phyloP scores from a whole-genome alignment of 2,329 filamentous ascomycete species.

The Xylaria sp. region DNA sequence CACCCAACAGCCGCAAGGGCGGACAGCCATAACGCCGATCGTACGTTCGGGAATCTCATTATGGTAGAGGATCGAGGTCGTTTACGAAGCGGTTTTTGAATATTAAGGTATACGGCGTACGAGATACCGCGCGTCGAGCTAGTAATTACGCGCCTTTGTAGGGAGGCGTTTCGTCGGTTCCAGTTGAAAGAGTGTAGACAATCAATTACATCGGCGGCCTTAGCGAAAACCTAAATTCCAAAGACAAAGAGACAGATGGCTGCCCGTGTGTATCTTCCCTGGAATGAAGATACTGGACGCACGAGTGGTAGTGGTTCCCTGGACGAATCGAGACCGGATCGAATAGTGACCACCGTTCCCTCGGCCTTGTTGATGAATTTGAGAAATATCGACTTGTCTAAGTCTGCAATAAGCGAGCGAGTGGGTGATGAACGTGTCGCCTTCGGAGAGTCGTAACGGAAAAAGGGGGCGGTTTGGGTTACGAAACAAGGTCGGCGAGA shows the following conservation, averaged over 20 bases:
- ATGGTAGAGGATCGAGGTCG: slow-evolving; percentile 31
- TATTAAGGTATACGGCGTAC: slow-evolving; percentile 24
- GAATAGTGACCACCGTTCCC: not conserved
- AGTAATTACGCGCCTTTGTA: slow-evolving; percentile 20
- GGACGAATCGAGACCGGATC: slow-evolving; percentile 1
- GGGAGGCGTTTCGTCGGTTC: slow-evolving; percentile 27
- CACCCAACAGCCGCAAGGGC: slow-evolving; percentile 51
- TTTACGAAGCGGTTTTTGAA: slow-evolving; percentile 12
- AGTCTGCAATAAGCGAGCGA: slow-evolving; percentile 18
- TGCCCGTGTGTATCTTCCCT: slow-evolving; percentile 4
- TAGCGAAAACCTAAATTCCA: not conserved
- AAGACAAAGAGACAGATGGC: slow-evolving; percentile 25
- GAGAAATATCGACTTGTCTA: not conserved
- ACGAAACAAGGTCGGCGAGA: slow-evolving; percentile 12
- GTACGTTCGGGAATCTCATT: slow-evolving; percentile 55
- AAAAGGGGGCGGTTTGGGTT: not conserved
- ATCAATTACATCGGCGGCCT: slow-evolving; percentile 33
- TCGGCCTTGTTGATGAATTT: not conserved
- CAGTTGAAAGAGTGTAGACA: slow-evolving; percentile 27
- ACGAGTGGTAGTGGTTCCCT: not conserved
- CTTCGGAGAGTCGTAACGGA: slow-evolving; percentile 4
- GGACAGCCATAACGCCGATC: slow-evolving; percentile 53
- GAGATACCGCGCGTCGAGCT: slow-evolving; percentile 19
- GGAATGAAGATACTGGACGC: not conserved
- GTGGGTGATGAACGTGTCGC: slow-evolving; percentile 5